Evolutionary conservation across 2,329 filamentous ascomycete species (phyloP).

Genomic region (Fusarium goolgardi): DNA sequence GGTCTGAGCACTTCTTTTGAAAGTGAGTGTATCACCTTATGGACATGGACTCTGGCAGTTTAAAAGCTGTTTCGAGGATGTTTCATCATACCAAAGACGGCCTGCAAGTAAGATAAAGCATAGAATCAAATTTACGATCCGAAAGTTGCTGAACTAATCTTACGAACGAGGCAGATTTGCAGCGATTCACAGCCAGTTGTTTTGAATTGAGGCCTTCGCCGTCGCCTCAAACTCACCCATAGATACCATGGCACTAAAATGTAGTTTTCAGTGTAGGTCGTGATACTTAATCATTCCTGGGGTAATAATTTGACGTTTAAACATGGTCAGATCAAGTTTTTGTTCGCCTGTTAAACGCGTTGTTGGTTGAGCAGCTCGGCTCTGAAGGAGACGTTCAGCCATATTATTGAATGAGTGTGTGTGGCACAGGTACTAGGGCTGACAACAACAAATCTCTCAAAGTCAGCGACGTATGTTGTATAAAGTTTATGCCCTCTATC

Average conservation of each 20-base stretch:
- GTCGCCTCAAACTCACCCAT: not conserved
- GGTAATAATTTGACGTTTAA: not conserved
- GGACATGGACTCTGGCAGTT: not conserved
- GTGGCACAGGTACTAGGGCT: constrained; percentile 11
- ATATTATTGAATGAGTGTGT: not conserved
- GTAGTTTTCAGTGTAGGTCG: not conserved
- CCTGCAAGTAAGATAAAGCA: not conserved
- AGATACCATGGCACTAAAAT: constrained; percentile 4
- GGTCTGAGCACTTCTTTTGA: constrained; percentile 22
- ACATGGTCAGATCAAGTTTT: constrained; percentile 10
- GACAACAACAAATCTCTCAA: not conserved
- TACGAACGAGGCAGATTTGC: not conserved
- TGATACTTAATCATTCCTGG: not conserved
- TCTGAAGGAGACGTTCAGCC: constrained; percentile 10
- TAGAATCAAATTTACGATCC: not conserved
- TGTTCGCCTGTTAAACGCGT: not conserved
- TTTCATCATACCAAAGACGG: not conserved
- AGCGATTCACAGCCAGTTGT: not conserved
- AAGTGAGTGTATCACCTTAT: not conserved
- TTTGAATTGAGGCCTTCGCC: constrained; percentile 29
- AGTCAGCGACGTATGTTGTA: not conserved
- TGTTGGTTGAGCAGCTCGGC: constrained; percentile 26
- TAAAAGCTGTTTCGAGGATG: not conserved
- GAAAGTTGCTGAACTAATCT: not conserved
- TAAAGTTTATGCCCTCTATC: not conserved